Evolutionary conservation across 1,139 yeast species (phyloP).

Genomic region (Lodderomyces parapsilosis): DNA sequence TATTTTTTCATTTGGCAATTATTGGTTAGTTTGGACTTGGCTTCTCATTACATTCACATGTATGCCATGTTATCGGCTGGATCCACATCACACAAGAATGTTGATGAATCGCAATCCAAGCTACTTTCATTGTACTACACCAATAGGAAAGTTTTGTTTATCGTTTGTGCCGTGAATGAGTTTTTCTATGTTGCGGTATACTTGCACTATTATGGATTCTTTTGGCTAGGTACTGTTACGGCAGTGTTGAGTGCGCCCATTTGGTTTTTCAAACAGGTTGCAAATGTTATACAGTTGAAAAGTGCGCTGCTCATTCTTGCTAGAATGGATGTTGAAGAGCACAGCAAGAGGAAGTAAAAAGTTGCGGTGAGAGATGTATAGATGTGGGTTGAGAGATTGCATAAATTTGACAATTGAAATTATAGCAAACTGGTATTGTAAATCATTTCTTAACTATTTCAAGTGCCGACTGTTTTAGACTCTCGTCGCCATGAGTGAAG

Average conservation of each 20-base stretch:
- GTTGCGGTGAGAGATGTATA: not conserved
- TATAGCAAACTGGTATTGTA: conserved; percentile 4
- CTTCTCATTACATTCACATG: conserved; percentile 98
- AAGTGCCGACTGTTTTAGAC: conserved; percentile 34
- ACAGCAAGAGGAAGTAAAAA: conserved; percentile 10
- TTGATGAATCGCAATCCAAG: conserved; percentile 68
- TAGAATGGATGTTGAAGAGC: conserved; percentile 68
- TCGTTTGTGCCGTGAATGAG: conserved; percentile 91
- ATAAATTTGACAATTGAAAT: not conserved
- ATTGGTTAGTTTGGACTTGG: conserved; percentile 81
- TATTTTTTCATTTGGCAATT: conserved; percentile 75
- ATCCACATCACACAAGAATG: conserved; percentile 78
- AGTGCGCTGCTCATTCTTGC: conserved; percentile 86
- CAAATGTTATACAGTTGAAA: conserved; percentile 84
- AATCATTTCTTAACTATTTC: conserved; percentile 28
- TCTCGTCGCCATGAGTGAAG: conserved; percentile 31
- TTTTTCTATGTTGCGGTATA: conserved; percentile 88
- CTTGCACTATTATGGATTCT: conserved; percentile 64
- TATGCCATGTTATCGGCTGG: conserved; percentile 87
- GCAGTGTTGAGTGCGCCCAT: conserved; percentile 73
- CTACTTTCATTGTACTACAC: conserved; percentile 84
- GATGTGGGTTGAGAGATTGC: not conserved
- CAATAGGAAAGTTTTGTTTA: conserved; percentile 76
- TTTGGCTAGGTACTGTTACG: conserved; percentile 68
- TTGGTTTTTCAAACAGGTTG: conserved; percentile 87